Evolutionary conservation across 257 asterid species (phyloP).

Genomic region (Primulina huaijiensis): DNA sequence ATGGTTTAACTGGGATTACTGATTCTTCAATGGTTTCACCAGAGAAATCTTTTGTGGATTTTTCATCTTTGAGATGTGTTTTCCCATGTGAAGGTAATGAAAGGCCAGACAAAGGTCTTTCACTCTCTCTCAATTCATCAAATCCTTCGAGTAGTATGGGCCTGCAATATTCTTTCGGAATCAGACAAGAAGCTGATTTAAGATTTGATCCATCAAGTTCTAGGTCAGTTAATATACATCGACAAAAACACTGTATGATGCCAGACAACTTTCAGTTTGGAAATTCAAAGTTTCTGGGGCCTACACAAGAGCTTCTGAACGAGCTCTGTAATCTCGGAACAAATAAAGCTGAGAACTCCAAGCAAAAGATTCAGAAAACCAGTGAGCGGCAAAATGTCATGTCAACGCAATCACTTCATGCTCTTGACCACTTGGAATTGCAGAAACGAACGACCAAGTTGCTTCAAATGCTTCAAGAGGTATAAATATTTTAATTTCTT

Average conservation of each 20-base stretch:
- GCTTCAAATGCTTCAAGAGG: constrained; percentile 87
- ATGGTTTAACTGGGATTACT: constrained; percentile 26
- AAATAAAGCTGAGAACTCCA: constrained; percentile 30
- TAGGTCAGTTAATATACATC: constrained; percentile 32
- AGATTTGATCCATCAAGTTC: constrained; percentile 57
- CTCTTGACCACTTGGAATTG: constrained; percentile 68
- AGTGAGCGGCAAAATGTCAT: constrained; percentile 30
- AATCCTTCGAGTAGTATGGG: constrained; percentile 54
- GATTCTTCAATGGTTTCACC: constrained; percentile 31
- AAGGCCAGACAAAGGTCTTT: constrained; percentile 80
- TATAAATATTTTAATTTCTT: constrained; percentile 9
- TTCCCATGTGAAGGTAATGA: constrained; percentile 73
- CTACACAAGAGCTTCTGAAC: constrained; percentile 64
- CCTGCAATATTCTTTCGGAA: constrained; percentile 61
- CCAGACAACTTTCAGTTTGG: constrained; percentile 36
- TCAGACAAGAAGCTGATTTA: constrained; percentile 37
- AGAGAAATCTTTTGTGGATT: constrained; percentile 22
- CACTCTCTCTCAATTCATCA: constrained; percentile 66
- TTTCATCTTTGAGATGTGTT: constrained; percentile 51
- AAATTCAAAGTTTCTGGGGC: constrained; percentile 54
- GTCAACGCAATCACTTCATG: constrained; percentile 46
- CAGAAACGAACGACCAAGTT: constrained; percentile 70
- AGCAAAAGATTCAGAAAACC: constrained; percentile 36
- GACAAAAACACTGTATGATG: constrained; percentile 29
- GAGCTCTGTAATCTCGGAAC: constrained; percentile 72